Conservation (phyloP, 768 basidiomycete genomes). For the Kwoniella newhampshirensis region DNA sequence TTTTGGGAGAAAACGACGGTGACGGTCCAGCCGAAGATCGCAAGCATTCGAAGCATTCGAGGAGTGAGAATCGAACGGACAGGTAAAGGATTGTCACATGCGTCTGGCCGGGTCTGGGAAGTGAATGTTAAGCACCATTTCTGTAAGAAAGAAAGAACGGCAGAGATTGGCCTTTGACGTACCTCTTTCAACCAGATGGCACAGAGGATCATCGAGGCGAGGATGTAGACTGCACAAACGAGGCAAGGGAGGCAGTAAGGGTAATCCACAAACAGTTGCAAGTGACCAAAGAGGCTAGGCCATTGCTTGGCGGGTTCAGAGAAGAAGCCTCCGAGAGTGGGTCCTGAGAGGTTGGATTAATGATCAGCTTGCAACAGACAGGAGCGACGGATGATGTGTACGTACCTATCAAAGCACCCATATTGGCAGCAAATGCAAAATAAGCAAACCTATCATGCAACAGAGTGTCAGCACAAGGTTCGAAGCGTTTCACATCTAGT, state of each 20-base stretch:
- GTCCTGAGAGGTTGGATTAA: conserved; percentile 10
- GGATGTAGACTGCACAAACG: conserved; percentile 21
- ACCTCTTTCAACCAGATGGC: conserved; percentile 23
- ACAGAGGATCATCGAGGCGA: conserved; percentile 22
- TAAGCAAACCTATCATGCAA: conserved; percentile 19
- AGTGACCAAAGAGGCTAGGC: conserved; percentile 18
- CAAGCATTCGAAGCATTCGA: conserved; percentile 18
- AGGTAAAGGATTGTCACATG: conserved; percentile 22
- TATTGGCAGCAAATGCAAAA: conserved; percentile 31
- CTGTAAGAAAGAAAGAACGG: not conserved
- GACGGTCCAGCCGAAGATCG: conserved; percentile 21
- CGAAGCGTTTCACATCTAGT: not conserved
- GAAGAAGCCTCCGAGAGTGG: conserved; percentile 27
- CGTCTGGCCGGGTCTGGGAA: conserved; percentile 22
- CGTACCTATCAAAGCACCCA: conserved; percentile 23
- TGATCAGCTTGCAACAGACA: not conserved
- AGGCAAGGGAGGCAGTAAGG: conserved; percentile 27
- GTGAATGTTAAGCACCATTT: conserved; percentile 1
- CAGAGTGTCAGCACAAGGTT: conserved; percentile 2
- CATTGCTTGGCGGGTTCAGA: conserved; percentile 26
- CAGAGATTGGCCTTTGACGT: not conserved
- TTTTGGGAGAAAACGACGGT: conserved; percentile 20
- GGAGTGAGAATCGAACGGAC: conserved; percentile 17
- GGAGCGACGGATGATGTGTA: not conserved
- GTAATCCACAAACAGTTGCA: conserved; percentile 15